These are phyloP conservation scores for Acanthamoeba royreba DNA, from an alignment of 208 protist genomes.

Conservation along the genomic window DNA sequence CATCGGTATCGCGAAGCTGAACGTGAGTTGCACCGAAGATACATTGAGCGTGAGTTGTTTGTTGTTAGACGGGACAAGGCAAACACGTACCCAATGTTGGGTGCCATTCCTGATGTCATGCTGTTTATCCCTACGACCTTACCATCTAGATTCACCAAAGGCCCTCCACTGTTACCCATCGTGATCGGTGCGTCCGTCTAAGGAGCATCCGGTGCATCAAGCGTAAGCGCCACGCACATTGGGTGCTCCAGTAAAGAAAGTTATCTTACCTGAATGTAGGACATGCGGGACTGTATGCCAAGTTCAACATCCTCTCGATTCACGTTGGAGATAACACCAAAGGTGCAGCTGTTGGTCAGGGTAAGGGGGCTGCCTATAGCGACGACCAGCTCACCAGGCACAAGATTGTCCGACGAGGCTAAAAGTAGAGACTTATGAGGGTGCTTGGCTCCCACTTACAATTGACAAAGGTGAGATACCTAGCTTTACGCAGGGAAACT, in stretches of 20 bases:
- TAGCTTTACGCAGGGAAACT: neutral
- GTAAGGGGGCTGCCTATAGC: neutral
- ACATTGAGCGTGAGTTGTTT: neutral
- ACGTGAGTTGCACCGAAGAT: too few relatives aligned
- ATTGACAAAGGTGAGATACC: neutral
- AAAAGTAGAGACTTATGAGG: neutral
- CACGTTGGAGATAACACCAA: neutral
- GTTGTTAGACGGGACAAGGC: neutral
- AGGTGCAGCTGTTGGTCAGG: neutral
- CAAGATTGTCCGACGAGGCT: neutral
- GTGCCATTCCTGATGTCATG: neutral
- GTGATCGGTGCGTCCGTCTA: neutral
- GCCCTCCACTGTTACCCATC: neutral
- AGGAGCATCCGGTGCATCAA: neutral
- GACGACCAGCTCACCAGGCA: neutral
- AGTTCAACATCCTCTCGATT: neutral
- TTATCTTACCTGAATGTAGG: neutral
- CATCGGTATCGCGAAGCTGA: neutral
- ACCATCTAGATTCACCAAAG: neutral
- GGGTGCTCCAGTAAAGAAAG: neutral
- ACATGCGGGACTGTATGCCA: neutral
- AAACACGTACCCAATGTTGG: neutral
- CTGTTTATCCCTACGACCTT: neutral
- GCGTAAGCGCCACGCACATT: neutral
- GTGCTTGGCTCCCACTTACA: neutral